These are phyloP conservation scores for Nadsonia starkeyi-henricii DNA, from an alignment of 1,139 yeast species.

Conservation along the genomic window DNA sequence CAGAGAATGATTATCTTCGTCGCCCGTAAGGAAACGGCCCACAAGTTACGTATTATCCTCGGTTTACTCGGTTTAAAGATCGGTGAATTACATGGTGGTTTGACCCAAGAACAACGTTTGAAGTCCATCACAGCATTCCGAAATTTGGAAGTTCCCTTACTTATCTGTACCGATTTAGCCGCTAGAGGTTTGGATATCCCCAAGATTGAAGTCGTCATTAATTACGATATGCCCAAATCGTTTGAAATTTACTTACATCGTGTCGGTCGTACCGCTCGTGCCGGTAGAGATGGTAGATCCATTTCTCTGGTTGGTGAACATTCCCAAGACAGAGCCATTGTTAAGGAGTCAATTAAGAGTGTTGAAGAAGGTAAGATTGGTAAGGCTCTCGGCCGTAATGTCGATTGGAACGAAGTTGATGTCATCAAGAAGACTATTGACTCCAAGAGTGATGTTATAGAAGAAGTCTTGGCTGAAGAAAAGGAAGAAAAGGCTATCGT, in stretches of 20 bases:
- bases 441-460: conserved; percentile 42
- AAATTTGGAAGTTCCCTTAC: conserved; percentile 65
- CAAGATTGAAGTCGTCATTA: conserved; percentile 84
- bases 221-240: conserved; percentile 90
- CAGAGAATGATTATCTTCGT: conserved; percentile 80
- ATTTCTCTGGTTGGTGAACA: conserved; percentile 90
- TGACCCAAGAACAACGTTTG: conserved; percentile 91
- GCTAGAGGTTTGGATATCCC: conserved; percentile 99
- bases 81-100: conserved; percentile 87
- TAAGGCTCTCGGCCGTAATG: conserved; percentile 66
- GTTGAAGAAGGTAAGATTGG: conserved; percentile 23
- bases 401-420: conserved; percentile 78
- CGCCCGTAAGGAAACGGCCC: conserved; percentile 82
- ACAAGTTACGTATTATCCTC: conserved; percentile 64
- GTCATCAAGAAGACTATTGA: conserved; percentile 47
- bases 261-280: conserved; percentile 99
- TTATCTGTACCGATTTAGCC: conserved; percentile 94
- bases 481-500: conserved; percentile 73
- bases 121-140: conserved; percentile 72
- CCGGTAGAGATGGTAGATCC: conserved; percentile 90
- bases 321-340: conserved; percentile 70
- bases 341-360: conserved; percentile 69
- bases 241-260: conserved; percentile 88
- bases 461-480: conserved; percentile 77
- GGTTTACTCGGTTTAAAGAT: conserved; percentile 81